phyloP scores from a whole-genome alignment of 2,329 filamentous ascomycete species.

The Hirsutella minnesotensis region DNA sequence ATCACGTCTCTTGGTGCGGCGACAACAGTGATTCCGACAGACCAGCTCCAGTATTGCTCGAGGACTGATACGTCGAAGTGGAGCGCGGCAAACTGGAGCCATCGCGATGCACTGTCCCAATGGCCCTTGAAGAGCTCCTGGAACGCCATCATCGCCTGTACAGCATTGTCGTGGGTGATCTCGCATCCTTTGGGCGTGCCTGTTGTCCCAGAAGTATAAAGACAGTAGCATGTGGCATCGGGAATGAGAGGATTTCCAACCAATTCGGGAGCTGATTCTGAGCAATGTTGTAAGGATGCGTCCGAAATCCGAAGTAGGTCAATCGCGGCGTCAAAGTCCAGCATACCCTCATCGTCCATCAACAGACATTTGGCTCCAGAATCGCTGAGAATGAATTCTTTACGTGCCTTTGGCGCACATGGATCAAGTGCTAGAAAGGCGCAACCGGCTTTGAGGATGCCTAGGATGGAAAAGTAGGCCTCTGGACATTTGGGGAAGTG shows the following conservation, averaged over 20 bases:
- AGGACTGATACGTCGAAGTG: constrained; percentile 91
- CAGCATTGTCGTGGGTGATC: constrained; percentile 77
- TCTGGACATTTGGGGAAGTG: constrained; percentile 80
- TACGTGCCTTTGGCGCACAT: constrained; percentile 57
- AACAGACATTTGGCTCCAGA: constrained; percentile 55
- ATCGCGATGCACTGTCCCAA: constrained; percentile 63
- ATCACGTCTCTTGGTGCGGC: constrained; percentile 75
- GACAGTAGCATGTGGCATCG: constrained; percentile 59
- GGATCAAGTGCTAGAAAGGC: constrained; percentile 74
- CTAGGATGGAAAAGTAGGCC: constrained; percentile 71
- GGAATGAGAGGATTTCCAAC: not conserved
- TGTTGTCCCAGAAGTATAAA: constrained; percentile 82
- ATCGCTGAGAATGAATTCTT: constrained; percentile 66
- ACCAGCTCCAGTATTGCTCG: constrained; percentile 95
- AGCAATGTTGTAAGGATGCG: constrained; percentile 13
- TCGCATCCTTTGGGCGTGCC: constrained; percentile 81
- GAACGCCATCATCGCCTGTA: constrained; percentile 84
- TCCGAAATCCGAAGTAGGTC: constrained; percentile 22
- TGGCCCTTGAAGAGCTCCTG: constrained; percentile 63
- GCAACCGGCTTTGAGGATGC: constrained; percentile 71
- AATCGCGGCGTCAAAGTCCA: constrained; percentile 21
- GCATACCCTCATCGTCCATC: constrained; percentile 25
- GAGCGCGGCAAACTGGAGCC: constrained; percentile 87
- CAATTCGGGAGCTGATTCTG: not conserved
- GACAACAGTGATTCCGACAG: constrained; percentile 73